A percentile compares a stretch with the other conserved stretches of the same genome.
phyloP scores from a whole-genome alignment of 805 yeast species.

The Candida germanica region DNA sequence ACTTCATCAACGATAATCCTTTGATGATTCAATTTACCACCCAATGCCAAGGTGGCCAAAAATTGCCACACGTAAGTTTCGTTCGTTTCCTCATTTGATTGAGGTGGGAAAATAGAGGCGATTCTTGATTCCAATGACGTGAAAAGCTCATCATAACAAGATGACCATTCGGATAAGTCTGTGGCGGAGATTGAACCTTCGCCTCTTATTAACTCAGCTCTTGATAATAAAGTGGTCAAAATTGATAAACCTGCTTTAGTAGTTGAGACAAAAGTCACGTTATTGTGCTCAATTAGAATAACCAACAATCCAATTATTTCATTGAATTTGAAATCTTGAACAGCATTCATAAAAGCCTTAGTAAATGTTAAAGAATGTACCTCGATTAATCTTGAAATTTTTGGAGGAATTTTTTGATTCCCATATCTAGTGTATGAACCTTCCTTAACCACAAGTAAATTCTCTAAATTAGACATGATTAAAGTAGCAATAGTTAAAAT shows the following conservation, averaged over 20 bases:
- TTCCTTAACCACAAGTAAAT: slow-evolving; percentile 69
- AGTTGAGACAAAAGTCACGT: slow-evolving; percentile 63
- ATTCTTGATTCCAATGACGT: slow-evolving; percentile 75
- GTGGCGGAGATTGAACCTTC: slow-evolving; percentile 60
- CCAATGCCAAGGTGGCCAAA: slow-evolving; percentile 87
- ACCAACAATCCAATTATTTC: slow-evolving; percentile 77
- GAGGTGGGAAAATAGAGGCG: slow-evolving; percentile 77
- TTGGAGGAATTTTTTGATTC: slow-evolving; percentile 49
- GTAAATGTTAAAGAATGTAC: slow-evolving; percentile 76
- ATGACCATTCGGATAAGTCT: slow-evolving; percentile 68
- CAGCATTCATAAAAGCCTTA: slow-evolving; percentile 78
- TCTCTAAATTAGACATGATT: slow-evolving; percentile 75
- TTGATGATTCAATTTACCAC: slow-evolving; percentile 88
- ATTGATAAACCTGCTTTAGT: slow-evolving; percentile 82
- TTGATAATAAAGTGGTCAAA: slow-evolving; percentile 83
- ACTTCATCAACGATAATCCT: slow-evolving; percentile 91
- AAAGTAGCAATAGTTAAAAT: slow-evolving; percentile 73
- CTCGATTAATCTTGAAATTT: slow-evolving; percentile 60
- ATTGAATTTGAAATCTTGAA: slow-evolving; percentile 75
- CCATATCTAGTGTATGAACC: slow-evolving; percentile 73
- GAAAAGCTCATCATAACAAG: slow-evolving; percentile 78
- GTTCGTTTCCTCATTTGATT: slow-evolving; percentile 44
- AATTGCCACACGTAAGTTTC: slow-evolving; percentile 89
- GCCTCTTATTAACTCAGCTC: slow-evolving; percentile 89
- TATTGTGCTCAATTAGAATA: slow-evolving; percentile 66